A percentile compares a stretch with the other conserved stretches of the same genome.
phyloP scores from a whole-genome alignment of 176 grass and related monocot genomes.

The Eragrostis nindensis region DNA sequence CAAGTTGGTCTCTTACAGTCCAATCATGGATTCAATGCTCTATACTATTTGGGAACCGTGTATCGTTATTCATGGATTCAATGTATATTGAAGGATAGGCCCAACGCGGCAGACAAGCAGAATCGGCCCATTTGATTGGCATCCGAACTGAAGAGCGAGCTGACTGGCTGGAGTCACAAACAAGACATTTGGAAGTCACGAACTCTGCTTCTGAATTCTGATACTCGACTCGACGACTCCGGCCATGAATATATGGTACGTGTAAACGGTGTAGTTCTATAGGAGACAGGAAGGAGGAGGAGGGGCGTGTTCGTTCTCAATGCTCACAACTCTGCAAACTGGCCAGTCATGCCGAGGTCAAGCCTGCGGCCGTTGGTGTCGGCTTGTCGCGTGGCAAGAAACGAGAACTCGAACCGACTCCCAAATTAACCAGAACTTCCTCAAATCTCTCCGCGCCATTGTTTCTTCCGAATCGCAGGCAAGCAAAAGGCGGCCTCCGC shows the following conservation, averaged over 20 bases:
- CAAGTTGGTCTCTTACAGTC: too few relatives aligned
- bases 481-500: constrained; percentile 4
- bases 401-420: background rate
- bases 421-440: constrained; percentile 43
- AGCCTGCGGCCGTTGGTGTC: background rate
- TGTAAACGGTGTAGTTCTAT: too few relatives aligned
- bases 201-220: too few relatives aligned
- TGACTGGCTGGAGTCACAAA: background rate
- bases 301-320: background rate
- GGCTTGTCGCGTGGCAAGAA: background rate
- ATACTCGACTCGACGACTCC: too few relatives aligned
- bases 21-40: too few relatives aligned
- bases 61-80: too few relatives aligned
- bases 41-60: too few relatives aligned
- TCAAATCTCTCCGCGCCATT: constrained; percentile 59
- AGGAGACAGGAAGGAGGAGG: background rate
- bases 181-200: background rate
- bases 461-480: constrained; percentile 39
- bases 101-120: background rate
- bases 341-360: background rate
- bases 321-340: background rate
- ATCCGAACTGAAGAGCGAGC: background rate
- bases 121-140: background rate
- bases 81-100: background rate
- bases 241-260: too few relatives aligned